A percentile compares a stretch with the other conserved stretches of the same genome.
Conservation (phyloP, 2,329 filamentous ascomycete species). For the Fusarium hostae region DNA sequence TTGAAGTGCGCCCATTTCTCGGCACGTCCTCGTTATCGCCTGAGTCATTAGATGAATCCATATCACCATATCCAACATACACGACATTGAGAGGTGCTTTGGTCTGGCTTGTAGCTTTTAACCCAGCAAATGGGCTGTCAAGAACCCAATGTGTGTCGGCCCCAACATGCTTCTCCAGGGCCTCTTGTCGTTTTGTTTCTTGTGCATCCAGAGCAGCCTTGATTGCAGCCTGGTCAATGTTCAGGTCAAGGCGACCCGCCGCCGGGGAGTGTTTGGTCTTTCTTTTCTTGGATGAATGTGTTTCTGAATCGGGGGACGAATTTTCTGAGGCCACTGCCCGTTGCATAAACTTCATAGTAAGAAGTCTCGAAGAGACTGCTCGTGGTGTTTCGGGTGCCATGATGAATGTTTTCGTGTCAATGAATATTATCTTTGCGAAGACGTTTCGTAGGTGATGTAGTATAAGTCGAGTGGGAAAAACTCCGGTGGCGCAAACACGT, state of each 20-base stretch:
- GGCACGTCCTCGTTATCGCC: constrained; percentile 50
- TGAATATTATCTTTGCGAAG: not conserved
- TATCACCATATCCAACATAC: constrained; percentile 65
- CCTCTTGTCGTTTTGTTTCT: constrained; percentile 71
- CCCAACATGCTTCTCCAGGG: constrained; percentile 70
- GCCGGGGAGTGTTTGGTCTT: constrained; percentile 57
- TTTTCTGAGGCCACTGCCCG: constrained; percentile 75
- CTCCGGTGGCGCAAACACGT: constrained; percentile 4
- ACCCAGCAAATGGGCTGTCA: constrained; percentile 55
- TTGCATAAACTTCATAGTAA: constrained; percentile 99
- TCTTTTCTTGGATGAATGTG: constrained; percentile 71
- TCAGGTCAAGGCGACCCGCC: constrained; percentile 51
- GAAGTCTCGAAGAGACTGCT: constrained; percentile 84
- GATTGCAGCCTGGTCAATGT: constrained; percentile 68
- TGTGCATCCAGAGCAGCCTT: constrained; percentile 73
- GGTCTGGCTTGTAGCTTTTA: constrained; percentile 44
- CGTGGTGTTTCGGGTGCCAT: constrained; percentile 67
- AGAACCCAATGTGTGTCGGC: constrained; percentile 83
- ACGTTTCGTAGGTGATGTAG: constrained; percentile 3
- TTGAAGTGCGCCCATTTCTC: constrained; percentile 52
- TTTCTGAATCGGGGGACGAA: constrained; percentile 59
- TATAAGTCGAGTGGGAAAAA: not conserved
- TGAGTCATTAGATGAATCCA: constrained; percentile 56
- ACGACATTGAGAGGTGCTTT: constrained; percentile 66
- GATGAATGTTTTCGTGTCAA: constrained; percentile 1